These are phyloP conservation scores for Dothideomycetidae sp. DNA, from an alignment of 2,329 filamentous ascomycete species.

Conservation along the genomic window DNA sequence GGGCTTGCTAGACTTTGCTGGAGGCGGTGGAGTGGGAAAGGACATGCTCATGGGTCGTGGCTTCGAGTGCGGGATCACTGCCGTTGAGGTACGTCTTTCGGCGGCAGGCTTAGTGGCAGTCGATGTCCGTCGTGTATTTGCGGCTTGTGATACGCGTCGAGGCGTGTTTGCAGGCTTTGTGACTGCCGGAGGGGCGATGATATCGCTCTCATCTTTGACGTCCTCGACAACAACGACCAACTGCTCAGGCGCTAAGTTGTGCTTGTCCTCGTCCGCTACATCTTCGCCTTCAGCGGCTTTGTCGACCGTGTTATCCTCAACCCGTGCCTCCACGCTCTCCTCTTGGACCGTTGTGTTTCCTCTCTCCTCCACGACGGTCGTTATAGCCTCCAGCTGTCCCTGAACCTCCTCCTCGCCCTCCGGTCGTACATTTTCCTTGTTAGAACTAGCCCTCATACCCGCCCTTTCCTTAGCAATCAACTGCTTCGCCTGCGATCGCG, in stretches of 20 bases:
- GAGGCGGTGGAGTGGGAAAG: slow-evolving; percentile 34
- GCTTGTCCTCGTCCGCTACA: neutral
- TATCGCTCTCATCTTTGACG: slow-evolving; percentile 1
- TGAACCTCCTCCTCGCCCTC: neutral
- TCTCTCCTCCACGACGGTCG: neutral
- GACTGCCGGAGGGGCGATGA: slow-evolving; percentile 3
- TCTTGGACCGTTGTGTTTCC: neutral
- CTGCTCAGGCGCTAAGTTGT: neutral
- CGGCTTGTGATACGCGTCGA: slow-evolving; percentile 11
- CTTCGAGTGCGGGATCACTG: slow-evolving; percentile 26
- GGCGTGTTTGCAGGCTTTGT: slow-evolving; percentile 2
- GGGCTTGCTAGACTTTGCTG: slow-evolving; percentile 36
- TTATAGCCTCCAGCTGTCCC: neutral
- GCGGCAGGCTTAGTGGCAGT: neutral
- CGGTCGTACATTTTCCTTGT: slow-evolving; percentile 22
- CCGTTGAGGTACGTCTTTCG: slow-evolving; percentile 14
- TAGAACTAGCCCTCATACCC: slow-evolving; percentile 19
- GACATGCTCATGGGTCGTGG: slow-evolving; percentile 33
- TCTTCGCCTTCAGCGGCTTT: neutral
- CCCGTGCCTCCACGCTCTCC: neutral
- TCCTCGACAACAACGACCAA: too few species aligned
- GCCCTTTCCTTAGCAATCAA: slow-evolving; percentile 16
- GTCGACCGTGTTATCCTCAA: neutral
- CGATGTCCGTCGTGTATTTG: slow-evolving; percentile 15
- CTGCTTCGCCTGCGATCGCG: slow-evolving; percentile 15